Conservation (phyloP, 2,329 filamentous ascomycete genomes). For the Epichloe bromicola region DNA sequence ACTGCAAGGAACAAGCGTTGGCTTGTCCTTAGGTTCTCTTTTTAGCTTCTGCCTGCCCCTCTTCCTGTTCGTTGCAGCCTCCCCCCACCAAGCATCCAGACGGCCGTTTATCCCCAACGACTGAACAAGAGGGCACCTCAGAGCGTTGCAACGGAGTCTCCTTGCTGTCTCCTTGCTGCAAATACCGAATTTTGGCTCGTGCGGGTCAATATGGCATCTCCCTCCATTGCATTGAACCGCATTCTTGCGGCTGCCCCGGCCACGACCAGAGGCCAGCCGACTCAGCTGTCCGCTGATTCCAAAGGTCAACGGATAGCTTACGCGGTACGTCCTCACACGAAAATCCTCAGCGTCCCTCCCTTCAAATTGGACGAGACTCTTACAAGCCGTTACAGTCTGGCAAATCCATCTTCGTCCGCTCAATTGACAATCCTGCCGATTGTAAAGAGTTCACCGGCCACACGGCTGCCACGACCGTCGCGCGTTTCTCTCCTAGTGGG, state of each 20-base stretch:
- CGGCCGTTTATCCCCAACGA: no score
- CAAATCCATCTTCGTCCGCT: conserved; percentile 92
- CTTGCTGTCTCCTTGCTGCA: background rate
- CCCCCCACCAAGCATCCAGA: background rate
- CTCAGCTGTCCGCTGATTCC: conserved; percentile 72
- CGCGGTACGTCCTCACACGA: conserved; percentile 46
- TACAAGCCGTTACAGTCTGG: conserved; percentile 49
- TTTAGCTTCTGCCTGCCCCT: background rate
- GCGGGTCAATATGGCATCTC: conserved; percentile 18
- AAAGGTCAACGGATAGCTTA: conserved; percentile 91
- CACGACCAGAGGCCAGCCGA: conserved; percentile 75
- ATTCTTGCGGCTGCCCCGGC: conserved; percentile 79
- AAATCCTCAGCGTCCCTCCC: background rate
- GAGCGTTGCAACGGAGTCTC: background rate
- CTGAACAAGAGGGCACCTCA: background rate
- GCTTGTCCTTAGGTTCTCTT: no score
- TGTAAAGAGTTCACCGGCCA: conserved; percentile 89
- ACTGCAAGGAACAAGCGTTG: background rate
- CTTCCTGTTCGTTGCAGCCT: background rate
- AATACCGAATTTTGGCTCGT: background rate
- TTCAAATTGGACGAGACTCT: conserved; percentile 1
- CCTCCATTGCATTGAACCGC: conserved; percentile 44
- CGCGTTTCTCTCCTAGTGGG: conserved; percentile 84
- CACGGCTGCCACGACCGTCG: conserved; percentile 78
- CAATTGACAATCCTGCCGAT: conserved; percentile 75